phyloP scores from a whole-genome alignment of 1,284 basidiomycete genomes.

The Malassezia psittaci region DNA sequence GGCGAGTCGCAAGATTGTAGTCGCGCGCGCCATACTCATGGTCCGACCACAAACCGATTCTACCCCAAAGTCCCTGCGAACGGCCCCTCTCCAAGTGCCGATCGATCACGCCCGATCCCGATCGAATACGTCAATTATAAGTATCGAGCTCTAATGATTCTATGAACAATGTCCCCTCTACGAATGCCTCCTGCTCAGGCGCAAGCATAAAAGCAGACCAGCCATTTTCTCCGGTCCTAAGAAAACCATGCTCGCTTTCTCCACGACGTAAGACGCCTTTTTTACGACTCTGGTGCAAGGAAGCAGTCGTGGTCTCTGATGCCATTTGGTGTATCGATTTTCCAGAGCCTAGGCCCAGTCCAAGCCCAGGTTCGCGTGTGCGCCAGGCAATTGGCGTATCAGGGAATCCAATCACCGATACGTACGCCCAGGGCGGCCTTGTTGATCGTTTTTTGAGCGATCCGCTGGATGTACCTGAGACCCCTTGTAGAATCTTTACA shows the following conservation, averaged over 20 bases:
- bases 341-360: slow-evolving; percentile 5
- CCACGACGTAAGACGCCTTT: slow-evolving; percentile 13
- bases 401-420: slow-evolving; percentile 23
- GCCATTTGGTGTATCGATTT: neutral
- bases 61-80: too few species aligned
- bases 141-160: slow-evolving; percentile 17
- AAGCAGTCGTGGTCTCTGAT: neutral
- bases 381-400: slow-evolving; percentile 32
- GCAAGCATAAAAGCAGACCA: slow-evolving; percentile 6
- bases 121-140: neutral
- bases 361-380: slow-evolving; percentile 14
- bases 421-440: slow-evolving; percentile 12
- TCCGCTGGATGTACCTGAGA: too few species aligned
- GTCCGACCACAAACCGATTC: too few species aligned
- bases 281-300: slow-evolving; percentile 3
- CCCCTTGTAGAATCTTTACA: too few species aligned
- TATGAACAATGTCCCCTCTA: neutral
- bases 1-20: too few species aligned
- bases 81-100: neutral
- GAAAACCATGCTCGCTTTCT: slow-evolving; percentile 16
- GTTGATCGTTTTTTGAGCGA: too few species aligned
- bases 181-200: neutral
- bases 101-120: slow-evolving; percentile 4
- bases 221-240: slow-evolving; percentile 16
- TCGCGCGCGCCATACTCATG: too few species aligned